These are phyloP conservation scores for Edaphochlamys debaryana DNA, from an alignment of 139 green algal genomes.

Conservation along the genomic window DNA sequence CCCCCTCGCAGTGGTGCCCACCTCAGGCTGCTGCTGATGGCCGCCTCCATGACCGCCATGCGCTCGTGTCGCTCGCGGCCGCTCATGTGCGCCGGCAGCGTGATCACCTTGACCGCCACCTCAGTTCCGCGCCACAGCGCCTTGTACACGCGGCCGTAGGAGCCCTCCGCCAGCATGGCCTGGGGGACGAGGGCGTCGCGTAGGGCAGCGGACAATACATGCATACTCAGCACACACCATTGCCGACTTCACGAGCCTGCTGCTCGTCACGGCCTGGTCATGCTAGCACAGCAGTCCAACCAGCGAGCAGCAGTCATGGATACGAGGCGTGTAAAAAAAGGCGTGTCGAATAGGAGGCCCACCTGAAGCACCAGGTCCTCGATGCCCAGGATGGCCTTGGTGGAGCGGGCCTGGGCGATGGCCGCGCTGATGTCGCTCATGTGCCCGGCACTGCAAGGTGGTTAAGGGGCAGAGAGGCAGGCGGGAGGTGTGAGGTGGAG, in stretches of 20 bases:
- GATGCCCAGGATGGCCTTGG: no score
- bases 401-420: no score
- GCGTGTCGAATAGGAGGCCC: no score
- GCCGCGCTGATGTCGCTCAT: slow-evolving; percentile 14
- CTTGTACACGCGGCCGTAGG: slow-evolving; percentile 51
- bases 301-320: no score
- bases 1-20: background rate
- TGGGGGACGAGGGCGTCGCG: slow-evolving; percentile 39
- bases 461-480: background rate
- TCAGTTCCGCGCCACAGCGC: slow-evolving; percentile 45
- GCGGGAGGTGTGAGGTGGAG: background rate
- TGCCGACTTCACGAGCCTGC: background rate
- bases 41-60: slow-evolving; percentile 64
- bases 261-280: no score
- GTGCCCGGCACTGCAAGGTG: background rate
- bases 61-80: slow-evolving; percentile 54
- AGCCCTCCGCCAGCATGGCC: slow-evolving; percentile 49
- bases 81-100: slow-evolving; percentile 48
- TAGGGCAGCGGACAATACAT: no score
- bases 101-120: slow-evolving; percentile 54
- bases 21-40: slow-evolving; percentile 52
- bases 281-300: no score
- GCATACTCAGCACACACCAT: no score
- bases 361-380: no score
- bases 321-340: no score